Evolutionary conservation across 2,329 filamentous ascomycete species (phyloP), one percentile per base, ranked within the genome.

Genomic region (Aspergillus alliaceus): DNA sequence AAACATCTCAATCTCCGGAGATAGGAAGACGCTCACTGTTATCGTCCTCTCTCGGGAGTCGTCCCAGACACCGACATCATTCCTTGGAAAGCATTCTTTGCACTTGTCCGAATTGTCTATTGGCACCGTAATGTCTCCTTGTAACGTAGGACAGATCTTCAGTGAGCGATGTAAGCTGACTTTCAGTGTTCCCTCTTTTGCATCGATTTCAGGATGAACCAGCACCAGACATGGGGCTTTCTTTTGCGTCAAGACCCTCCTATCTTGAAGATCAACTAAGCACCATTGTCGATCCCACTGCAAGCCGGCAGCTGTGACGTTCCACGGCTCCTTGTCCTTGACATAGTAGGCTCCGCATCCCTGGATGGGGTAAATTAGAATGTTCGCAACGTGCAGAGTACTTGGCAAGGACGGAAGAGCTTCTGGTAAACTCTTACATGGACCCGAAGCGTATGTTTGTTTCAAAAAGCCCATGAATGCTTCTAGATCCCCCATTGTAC

Each of bases 401-500:
- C 29, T n/a, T 2, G 52, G 42, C 32, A 15, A 35, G 24, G 20
- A 25, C 7, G 12, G 42, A 14, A 24, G 32, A 6, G 32, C 31
- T 34, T 22, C 24, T 49, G 31, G 3, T 14, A 44, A 29, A 31
- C 14, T 6, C 32, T 4, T 20, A 29, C 20, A 32, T 24, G 29
- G 27, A 8, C 40, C 20, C 27, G 35, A 18, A 6, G 35, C 53
- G 20, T 20, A 51, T 11, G 25, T 39, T 5, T 44, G 27, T 20
- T 44, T 48, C 18, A 56, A 20, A 11, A 56, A 62, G 12, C 49
- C 47, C 14, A 55, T 32, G 35, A 60, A 58, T 3, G 11, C 12
- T 15, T 62, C 51, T 2, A 60, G 46, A 22, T 62, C 60, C 0
- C 40, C 44, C n/a, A 31, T 12, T 2, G 53, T 62, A 24, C 55